Base-by-base conservation (phyloP, 495 filamentous ascomycete species). In the Penicillium arizonense region DNA sequence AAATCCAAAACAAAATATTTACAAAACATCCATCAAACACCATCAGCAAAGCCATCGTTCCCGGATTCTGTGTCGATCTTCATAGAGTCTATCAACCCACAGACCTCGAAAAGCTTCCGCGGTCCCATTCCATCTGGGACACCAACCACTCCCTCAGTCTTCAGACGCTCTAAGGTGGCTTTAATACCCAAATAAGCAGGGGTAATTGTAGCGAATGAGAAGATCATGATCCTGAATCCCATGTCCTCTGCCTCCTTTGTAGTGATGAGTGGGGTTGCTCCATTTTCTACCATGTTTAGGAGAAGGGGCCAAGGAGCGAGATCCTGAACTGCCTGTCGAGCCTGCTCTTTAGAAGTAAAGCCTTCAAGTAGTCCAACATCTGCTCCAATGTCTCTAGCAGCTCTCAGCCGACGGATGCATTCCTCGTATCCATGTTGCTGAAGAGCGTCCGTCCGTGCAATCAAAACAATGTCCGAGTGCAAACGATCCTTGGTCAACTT, bases 361-460 rank as follows among this genome's bases (percentile, higher is more conserved):
- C 83, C 86, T 58, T 89, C 86, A 2, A 90, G 73, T 35, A 89
- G 79, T 13, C 74, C 83, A 1, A 83, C 82, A 53, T 89, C 86
- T 1, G 84, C 83, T 20, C 86, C 82, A 28, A 76, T 67, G 1
- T 77, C 73, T 9, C 77, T 64, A 3, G 84, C 85, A 0, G 77
- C 80, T 55, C 76, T 75, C 21, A 88, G 61, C 9, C 86, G 70
- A 0, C 44, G 36, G 9, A 87, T 65, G 5, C 81, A 84, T 45
- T 82, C 85, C 0, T 86, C 82, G 44, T 83, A 88, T 0, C 86
- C 85, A 32, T 73, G 72, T 16, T 72, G 68, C 64, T 87, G 84
- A n/a, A 84, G 69, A 0, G 84, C 83, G 49, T 88, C 86, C 0
- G 85, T 88, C 9, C 85, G 78, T 18, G 86, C 86, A 54, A 89